Evolutionary conservation across 1,284 basidiomycete genomes (phyloP).

Genomic region (Moesziomyces sp.): DNA sequence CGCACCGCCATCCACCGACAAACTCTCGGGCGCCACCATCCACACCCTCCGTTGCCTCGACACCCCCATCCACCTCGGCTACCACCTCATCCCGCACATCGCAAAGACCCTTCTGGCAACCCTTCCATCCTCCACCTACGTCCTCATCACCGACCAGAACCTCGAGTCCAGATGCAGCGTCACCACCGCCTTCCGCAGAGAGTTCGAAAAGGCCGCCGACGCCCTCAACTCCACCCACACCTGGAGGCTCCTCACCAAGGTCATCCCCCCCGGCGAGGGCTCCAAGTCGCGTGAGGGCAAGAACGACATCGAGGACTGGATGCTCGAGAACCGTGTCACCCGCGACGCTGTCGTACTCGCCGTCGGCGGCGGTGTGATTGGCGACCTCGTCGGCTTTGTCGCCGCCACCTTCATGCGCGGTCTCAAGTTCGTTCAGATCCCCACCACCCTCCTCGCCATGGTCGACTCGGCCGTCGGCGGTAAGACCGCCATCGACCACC

Average conservation of each 20-base stretch:
- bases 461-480: conserved; percentile 97
- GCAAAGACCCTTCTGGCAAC: conserved; percentile 77
- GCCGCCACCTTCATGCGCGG: conserved; percentile 85
- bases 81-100: conserved; percentile 65
- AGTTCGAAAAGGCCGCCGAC: conserved; percentile 56
- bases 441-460: conserved; percentile 96
- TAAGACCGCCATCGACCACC: conserved; percentile 97
- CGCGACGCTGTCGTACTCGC: conserved; percentile 93
- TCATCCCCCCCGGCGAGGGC: conserved; percentile 89
- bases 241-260: conserved; percentile 80
- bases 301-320: conserved; percentile 92
- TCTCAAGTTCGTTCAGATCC: conserved; percentile 92
- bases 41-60: conserved; percentile 62
- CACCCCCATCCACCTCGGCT: conserved; percentile 65
- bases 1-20: conserved; percentile 55
- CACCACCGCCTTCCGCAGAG: conserved; percentile 66
- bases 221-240: conserved; percentile 58
- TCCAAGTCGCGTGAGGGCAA: conserved; percentile 92
- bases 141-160: conserved; percentile 91
- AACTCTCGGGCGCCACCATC: conserved; percentile 59
- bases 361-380: conserved; percentile 95
- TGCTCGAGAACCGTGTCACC: conserved; percentile 87
- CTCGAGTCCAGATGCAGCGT: conserved; percentile 71
- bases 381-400: conserved; percentile 92
- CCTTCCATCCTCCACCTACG: conserved; percentile 87